These are phyloP conservation scores for Suhomyces tanzawaensis DNA, from an alignment of 805 yeast genomes.

Conservation along the genomic window DNA sequence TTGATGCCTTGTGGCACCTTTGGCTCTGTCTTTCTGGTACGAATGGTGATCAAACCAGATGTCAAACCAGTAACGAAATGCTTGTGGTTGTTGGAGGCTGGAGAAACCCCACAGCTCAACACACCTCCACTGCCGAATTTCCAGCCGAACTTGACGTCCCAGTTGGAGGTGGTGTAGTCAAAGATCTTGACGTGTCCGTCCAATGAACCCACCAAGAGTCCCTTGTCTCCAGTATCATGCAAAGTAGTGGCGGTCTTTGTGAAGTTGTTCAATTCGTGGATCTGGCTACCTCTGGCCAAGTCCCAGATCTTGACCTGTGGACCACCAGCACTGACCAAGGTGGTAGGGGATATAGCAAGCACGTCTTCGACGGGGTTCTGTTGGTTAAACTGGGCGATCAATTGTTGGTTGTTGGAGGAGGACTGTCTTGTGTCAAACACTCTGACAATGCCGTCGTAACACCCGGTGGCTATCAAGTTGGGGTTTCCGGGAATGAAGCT, in stretches of 20 bases:
- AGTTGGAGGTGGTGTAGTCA: slow-evolving; percentile 66
- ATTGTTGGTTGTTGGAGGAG: slow-evolving; percentile 28
- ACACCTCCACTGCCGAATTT: slow-evolving; percentile 90
- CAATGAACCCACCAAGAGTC: slow-evolving; percentile 88
- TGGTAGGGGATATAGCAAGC: slow-evolving; percentile 69
- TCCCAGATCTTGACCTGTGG: slow-evolving; percentile 90
- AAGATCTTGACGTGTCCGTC: slow-evolving; percentile 98
- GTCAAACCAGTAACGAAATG: slow-evolving; percentile 89
- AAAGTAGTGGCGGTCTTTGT: slow-evolving; percentile 91
- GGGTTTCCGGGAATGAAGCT: slow-evolving; percentile 72
- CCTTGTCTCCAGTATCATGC: slow-evolving; percentile 67
- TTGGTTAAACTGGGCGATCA: slow-evolving; percentile 68
- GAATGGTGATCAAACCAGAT: slow-evolving; percentile 81
- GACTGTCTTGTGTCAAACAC: slow-evolving; percentile 73
- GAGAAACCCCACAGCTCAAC: slow-evolving; percentile 84
- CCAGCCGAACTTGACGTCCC: slow-evolving; percentile 96
- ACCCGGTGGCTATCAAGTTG: slow-evolving; percentile 84
- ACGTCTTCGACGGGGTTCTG: slow-evolving; percentile 81
- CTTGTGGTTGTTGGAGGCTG: slow-evolving; percentile 56
- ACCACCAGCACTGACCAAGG: slow-evolving; percentile 77
- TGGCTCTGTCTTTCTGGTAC: slow-evolving; percentile 78
- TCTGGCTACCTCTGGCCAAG: slow-evolving; percentile 68
- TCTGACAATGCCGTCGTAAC: slow-evolving; percentile 86
- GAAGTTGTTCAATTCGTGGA: slow-evolving; percentile 77
- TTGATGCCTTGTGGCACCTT: slow-evolving; percentile 50